Evolutionary conservation across 2,329 filamentous ascomycete species (phyloP).

Genomic region (Phaeosphaeria sp.): DNA sequence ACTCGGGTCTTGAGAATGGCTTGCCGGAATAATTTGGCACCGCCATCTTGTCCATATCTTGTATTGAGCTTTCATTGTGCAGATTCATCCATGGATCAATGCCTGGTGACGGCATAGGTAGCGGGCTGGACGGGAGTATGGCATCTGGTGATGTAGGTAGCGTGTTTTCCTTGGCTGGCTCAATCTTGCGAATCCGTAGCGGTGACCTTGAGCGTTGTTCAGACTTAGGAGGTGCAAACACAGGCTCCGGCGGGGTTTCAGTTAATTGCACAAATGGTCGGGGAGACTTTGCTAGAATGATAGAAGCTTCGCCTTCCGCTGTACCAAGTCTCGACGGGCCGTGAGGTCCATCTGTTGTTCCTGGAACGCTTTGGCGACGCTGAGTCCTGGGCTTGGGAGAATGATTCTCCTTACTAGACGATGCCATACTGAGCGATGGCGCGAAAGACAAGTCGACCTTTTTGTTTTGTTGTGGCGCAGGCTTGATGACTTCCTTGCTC

Average conservation of each 20-base stretch:
- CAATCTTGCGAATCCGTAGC: slow-evolving; percentile 24
- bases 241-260: slow-evolving; percentile 18
- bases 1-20: slow-evolving; percentile 32
- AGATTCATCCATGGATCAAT: slow-evolving; percentile 41
- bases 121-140: slow-evolving; percentile 35
- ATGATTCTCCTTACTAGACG: slow-evolving; percentile 40
- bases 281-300: slow-evolving; percentile 30
- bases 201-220: slow-evolving; percentile 26
- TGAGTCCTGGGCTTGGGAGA: slow-evolving; percentile 30
- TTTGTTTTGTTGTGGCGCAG: slow-evolving; percentile 15
- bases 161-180: slow-evolving; percentile 30
- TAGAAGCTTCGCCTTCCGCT: slow-evolving; percentile 26
- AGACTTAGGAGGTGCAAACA: slow-evolving; percentile 7
- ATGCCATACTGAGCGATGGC: slow-evolving; percentile 22
- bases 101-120: slow-evolving; percentile 38
- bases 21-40: slow-evolving; percentile 37
- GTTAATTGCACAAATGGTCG: slow-evolving; percentile 7
- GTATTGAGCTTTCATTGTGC: slow-evolving; percentile 35
- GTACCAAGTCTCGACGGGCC: slow-evolving; percentile 20
- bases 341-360: slow-evolving; percentile 16
- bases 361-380: slow-evolving; percentile 33
- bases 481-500: slow-evolving; percentile 24
- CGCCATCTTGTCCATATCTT: slow-evolving; percentile 40
- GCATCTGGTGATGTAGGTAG: slow-evolving; percentile 24
- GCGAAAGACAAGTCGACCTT: slow-evolving; percentile 20